Evolutionary conservation across 805 yeast species (phyloP), one percentile per base, ranked within the genome.

Genomic region (Saccharomycopsis babjevae): DNA sequence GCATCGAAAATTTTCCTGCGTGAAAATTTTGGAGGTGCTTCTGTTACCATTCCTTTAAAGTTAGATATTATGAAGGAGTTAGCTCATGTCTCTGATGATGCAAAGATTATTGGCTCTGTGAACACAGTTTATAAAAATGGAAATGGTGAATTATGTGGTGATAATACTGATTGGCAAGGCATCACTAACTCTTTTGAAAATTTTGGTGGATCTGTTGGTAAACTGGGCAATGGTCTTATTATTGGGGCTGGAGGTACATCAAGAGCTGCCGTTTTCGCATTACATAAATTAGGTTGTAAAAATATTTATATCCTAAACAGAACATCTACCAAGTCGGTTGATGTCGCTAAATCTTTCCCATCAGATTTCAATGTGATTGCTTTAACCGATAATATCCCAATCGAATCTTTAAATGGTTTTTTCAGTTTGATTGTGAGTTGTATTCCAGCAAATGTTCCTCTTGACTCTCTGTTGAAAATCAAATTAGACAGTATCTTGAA

Each of bases 211-310:
- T 16, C 52, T 25, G 69, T 67, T 62, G 67, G 68, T 36, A 16
- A 66, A 3, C 52, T 46, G 52, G 75, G 78, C 13, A 74, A 79
- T 61, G 97, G 97, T 38, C 74, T 92, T 62, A 87, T 94, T 54
- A 77, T 94, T 65, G 99, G 99, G 58, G 97, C 97, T 22, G 99
- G 99, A 50, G 99, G 99, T 54, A 92, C 99, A 30, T 85, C 97
- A 0, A 81, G 97, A 68, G 97, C 99, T 50, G 98, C 97, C 0
- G 83, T 89, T 16, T 91, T 82, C 71, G 97, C 99, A 1, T 78
- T 94, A 66, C 81, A 83, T 69, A 69, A 82, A 63, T 74, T 93
- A 76, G 97, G 97, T 1, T 89, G 96, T 72, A 67, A 74, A 25
- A 83, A 78, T 66, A 88, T 93, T 62, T 90, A 84, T 75, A 77